Evolutionary conservation across 2,329 filamentous ascomycete genomes (phyloP).

Genomic region (Fusarium sp.): DNA sequence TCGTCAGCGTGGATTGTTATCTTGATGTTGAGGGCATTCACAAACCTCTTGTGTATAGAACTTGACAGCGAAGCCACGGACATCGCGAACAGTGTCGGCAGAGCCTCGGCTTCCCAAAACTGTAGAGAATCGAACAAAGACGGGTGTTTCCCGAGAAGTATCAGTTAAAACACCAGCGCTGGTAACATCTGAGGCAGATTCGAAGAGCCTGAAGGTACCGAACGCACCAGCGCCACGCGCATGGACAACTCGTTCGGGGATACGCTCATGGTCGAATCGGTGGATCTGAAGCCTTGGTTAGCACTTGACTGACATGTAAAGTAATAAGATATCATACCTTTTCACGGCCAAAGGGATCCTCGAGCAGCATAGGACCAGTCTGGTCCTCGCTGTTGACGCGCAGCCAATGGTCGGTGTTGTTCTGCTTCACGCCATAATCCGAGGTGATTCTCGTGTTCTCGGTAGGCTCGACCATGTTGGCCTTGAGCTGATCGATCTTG

Average conservation of each 20-base stretch:
- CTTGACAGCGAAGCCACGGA: constrained; percentile 77
- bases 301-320: not conserved
- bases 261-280: constrained; percentile 74
- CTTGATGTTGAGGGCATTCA: not conserved
- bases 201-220: constrained; percentile 75
- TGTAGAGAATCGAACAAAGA: constrained; percentile 74
- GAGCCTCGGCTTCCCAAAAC: constrained; percentile 79
- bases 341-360: constrained; percentile 78
- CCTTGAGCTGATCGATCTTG: constrained; percentile 71
- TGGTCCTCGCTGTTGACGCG: constrained; percentile 69
- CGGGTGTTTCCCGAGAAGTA: constrained; percentile 61
- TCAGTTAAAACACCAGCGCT: constrained; percentile 70
- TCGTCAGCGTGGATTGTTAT: not conserved
- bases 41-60: constrained; percentile 75
- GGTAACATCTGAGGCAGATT: constrained; percentile 73
- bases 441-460: constrained; percentile 73
- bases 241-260: constrained; percentile 75
- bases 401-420: constrained; percentile 82
- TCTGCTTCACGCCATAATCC: constrained; percentile 80
- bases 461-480: constrained; percentile 68
- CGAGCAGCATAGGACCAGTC: constrained; percentile 74
- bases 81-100: constrained; percentile 85
- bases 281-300: constrained; percentile 62
- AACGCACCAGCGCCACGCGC: constrained; percentile 76
- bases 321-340: constrained; percentile 62